Base-by-base conservation (phyloP, 73 alveolate genomes). In the Paramecium sexaurelia region DNA sequence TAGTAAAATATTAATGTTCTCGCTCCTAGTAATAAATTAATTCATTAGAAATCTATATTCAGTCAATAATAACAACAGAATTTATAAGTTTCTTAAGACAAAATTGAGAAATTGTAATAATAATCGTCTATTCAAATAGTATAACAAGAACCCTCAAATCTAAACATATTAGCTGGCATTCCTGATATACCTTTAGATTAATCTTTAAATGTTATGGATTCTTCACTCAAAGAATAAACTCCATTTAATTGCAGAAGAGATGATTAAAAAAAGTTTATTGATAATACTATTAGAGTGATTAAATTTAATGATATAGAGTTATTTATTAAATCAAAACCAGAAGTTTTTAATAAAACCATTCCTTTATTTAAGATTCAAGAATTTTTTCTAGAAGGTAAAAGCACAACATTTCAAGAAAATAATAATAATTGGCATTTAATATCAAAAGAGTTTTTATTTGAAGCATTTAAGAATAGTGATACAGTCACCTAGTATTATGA, bases 301-400 rank as follows among this genome's bases (percentile, higher is more conserved):
- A 78, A 78, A 22, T 78, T 78, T 78, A 40, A 40, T 39, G 90
- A 78, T 78, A 40, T 78, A 40, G 90, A 78, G 24, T 43, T 78
- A 37, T 39, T 39, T 15, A 78, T 78, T 10, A 78, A 78, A 24
- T 22, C 55, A 0, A 78, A 78, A 19, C 71, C 90, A 24, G 75
- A 45, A 17, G 43, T 78, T 3, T 39, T 39, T 19, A 78, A 78
- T 78, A 43, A 78, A 27, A 78, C 68, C n/a, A 78, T 78, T 40
- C 90, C 90, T 1, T 22, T 78, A 40, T 41, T 78, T 78, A 78
- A 78, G 6, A 45, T 78, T 8, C n/a, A 78, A 45, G 90, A 78
- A 27, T 39, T 45, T 33, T 78, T 78, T 78, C 40, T 45, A 8
- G 90, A 78, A 41, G 55, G 35, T 8, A 78, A 43, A 45, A 32